Percentiles rank a stretch among this genome's conserved stretches.
Conservation (phyloP, 148 eudicot species). For the Rhododendron ovatum region DNA sequence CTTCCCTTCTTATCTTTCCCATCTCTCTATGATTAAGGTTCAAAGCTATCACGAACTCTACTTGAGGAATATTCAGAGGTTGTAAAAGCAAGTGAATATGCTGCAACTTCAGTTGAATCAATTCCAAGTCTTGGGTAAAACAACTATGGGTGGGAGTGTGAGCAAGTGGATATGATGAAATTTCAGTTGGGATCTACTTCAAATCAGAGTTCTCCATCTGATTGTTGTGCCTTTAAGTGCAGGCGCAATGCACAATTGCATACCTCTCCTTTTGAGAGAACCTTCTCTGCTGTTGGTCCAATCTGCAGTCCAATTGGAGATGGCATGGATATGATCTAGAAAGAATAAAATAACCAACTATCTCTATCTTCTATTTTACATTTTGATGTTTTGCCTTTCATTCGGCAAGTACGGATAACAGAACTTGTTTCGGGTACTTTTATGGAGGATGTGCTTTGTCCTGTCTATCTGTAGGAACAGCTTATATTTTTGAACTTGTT, state of each 20-base stretch:
- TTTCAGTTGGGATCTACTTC: background rate
- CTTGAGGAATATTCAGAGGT: too few relatives aligned
- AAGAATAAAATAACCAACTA: constrained; percentile 17
- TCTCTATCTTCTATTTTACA: constrained; percentile 12
- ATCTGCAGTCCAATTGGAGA: constrained; percentile 54
- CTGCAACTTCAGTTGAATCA: too few relatives aligned
- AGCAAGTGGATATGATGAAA: too few relatives aligned
- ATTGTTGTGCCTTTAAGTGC: too few relatives aligned
- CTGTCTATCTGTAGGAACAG: constrained; percentile 32
- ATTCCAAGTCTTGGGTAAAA: too few relatives aligned
- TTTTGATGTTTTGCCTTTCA: constrained; percentile 8
- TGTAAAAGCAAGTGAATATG: too few relatives aligned
- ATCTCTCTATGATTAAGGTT: too few relatives aligned
- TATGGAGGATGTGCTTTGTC: constrained; percentile 27
- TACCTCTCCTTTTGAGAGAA: constrained; percentile 48
- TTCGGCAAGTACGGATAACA: constrained; percentile 17
- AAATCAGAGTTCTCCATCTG: too few relatives aligned
- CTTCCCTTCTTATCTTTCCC: too few relatives aligned
- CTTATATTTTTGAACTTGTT: constrained; percentile 16
- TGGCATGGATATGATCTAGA: constrained; percentile 92
- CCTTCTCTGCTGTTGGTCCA: constrained; percentile 76
- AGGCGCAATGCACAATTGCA: too few relatives aligned
- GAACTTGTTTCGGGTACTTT: constrained; percentile 24
- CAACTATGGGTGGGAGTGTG: too few relatives aligned
- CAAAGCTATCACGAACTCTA: too few relatives aligned